Base-by-base conservation (phyloP, 2,329 filamentous ascomycete genomes). In the Penicillium sp. region DNA sequence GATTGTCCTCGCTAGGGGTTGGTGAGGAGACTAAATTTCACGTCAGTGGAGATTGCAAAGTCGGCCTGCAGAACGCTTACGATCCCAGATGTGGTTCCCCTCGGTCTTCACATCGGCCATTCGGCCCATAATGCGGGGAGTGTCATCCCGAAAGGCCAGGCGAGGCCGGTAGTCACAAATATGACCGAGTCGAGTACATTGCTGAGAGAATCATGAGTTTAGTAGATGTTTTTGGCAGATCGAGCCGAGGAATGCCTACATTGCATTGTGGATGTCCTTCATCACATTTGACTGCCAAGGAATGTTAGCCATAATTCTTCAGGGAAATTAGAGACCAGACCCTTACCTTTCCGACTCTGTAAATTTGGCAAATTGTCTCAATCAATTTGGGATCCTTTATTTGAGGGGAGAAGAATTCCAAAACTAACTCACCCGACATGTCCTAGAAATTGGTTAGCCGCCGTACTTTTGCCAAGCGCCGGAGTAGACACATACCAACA, bases 81-180 rank as follows among this genome's bases (percentile, higher is more conserved):
- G 74, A 71, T 85, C 81, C 83, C 83, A 86, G 39, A 85, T 79
- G 45, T 74, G 68, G 62, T 80, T 84, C 19, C 80, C 80, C n/a
- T 72, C 68, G 4, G 74, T 81, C 33, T 76, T 80, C 44, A 84
- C 78, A 62, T 82, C 77, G 49, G 76, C 72, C 77, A 81, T 82
- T n/a, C 79, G 76, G 51, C 80, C 77, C 57, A 80, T 76, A 33
- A 82, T 75, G 51, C 80, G 75, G 33, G 73, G 70, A n/a, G 81
- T 83, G 62, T 83, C 81, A 67, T 83, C 78, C 59, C 79, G 76
- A 65, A 83, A 83, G n/a, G 78, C 75, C n/a, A 82, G 74, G 47
- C 83, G 77, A 16, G 82, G 81, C 56, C 79, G 80, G 70, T 85
- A 86, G 65, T 86, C 83, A 67, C 84, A 86, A 35, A 75, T 74